Base-by-base conservation (phyloP, 1,284 basidiomycete genomes). In the Mycosarcoma maydis region DNA sequence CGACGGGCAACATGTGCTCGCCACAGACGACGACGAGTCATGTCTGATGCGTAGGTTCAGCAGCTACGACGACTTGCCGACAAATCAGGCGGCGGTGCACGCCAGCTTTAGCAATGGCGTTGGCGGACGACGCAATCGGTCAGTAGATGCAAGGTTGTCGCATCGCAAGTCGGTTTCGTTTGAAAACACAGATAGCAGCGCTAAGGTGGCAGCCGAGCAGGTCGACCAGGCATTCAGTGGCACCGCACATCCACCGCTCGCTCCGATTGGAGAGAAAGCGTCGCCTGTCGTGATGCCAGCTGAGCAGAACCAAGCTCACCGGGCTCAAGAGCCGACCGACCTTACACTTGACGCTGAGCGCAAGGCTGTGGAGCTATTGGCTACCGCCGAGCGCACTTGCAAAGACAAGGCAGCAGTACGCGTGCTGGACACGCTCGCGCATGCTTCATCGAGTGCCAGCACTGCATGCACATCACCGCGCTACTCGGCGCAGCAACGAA, bases 101-200 rank as follows among this genome's bases (percentile, higher is more conserved):
- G 34, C n/a, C 39, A 51, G 57, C 29, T n/a, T n/a, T n/a, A n/a
- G n/a, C n/a, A n/a, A n/a, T n/a, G n/a, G n/a, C n/a, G 33, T 39
- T 2, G 30, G 55, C 17, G 23, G 42, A 19, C 30, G 52, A 2
- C 69, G 69, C 22, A 44, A 46, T 24, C 64, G 69, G 6, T 65
- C 68, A 9, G 42, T 19, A n/a, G 71, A 71, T 19, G 56, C 20
- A 1, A 14, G 51, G 6, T 20, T 62, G 39, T 40, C 43, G 13
- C 66, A 68, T 41, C 67, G 68, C 45, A 73, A 67, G 54, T 73
- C 72, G 22, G 68, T 73, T 24, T 73, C 72, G n/a, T 73, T 73
- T 22, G 72, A 72, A 6, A 27, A 36, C 3, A 24, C 37, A 6
- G 60, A 55, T 26, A 45, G 32, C 33, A 0, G 34, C n/a, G n/a